phyloP scores from a whole-genome alignment of 805 yeast genomes.

The Candida chauliodis region DNA sequence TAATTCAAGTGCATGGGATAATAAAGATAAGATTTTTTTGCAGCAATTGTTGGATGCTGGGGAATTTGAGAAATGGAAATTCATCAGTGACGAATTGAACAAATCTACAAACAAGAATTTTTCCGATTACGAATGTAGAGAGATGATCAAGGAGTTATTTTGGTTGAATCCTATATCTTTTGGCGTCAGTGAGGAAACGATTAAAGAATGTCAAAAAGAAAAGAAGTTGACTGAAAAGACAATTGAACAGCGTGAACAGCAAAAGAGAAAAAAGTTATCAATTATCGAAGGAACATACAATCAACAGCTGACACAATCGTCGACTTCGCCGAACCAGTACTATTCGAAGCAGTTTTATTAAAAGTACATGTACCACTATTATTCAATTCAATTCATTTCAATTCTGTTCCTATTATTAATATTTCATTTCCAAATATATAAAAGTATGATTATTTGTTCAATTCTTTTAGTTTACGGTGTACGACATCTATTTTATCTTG shows the following conservation, averaged over 20 bases:
- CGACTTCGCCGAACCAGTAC: slow-evolving; percentile 8
- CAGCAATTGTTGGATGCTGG: slow-evolving; percentile 61
- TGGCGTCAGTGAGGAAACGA: slow-evolving; percentile 49
- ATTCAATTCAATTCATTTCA: neutral
- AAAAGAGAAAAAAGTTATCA: slow-evolving; percentile 7
- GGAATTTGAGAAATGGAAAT: slow-evolving; percentile 67
- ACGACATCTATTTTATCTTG: slow-evolving; percentile 70
- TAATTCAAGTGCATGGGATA: slow-evolving; percentile 60
- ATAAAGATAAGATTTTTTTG: slow-evolving; percentile 49
- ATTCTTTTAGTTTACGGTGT: slow-evolving; percentile 39
- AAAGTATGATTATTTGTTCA: too few species aligned
- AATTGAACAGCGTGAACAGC: slow-evolving; percentile 17
- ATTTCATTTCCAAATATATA: too few species aligned
- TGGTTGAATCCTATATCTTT: slow-evolving; percentile 53
- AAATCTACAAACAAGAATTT: slow-evolving; percentile 51
- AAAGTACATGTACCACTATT: neutral
- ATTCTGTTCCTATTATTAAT: too few species aligned
- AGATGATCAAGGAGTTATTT: slow-evolving; percentile 50
- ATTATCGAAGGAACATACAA: slow-evolving; percentile 8
- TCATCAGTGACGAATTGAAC: slow-evolving; percentile 58
- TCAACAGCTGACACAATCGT: slow-evolving; percentile 2
- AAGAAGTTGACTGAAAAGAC: slow-evolving; percentile 33
- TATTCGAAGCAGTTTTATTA: slow-evolving; percentile 5
- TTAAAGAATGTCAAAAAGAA: slow-evolving; percentile 37
- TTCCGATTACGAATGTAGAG: slow-evolving; percentile 53